Evolutionary conservation across 441 rosid species (phyloP).

Genomic region (Croton laevigatus): DNA sequence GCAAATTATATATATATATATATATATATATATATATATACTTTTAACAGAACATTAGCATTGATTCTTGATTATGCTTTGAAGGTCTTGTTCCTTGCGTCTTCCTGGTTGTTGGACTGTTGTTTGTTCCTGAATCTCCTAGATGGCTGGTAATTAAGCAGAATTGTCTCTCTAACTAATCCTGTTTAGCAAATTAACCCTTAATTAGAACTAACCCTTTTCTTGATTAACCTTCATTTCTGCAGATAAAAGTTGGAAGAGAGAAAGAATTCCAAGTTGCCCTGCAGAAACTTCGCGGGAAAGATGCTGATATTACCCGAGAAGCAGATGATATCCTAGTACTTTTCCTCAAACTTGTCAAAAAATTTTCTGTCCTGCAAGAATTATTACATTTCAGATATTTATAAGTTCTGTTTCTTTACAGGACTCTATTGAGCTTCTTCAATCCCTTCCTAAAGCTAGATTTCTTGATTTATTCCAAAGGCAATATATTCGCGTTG

Average conservation of each 20-base stretch:
- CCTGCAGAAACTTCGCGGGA: conserved; percentile 62
- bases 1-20: not conserved
- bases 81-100: conserved; percentile 75
- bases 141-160: conserved; percentile 76
- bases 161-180: not conserved
- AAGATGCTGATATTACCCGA: conserved; percentile 49
- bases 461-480: conserved; percentile 58
- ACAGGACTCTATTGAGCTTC: conserved; percentile 47
- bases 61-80: conserved; percentile 28
- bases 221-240: not conserved
- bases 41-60: not conserved
- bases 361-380: not conserved
- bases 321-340: conserved; percentile 82
- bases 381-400: not conserved
- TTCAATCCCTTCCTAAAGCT: conserved; percentile 64
- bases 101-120: conserved; percentile 61
- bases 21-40: no score
- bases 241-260: conserved; percentile 68
- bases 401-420: conserved; percentile 13
- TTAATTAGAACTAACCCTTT: not conserved
- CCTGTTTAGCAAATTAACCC: not conserved
- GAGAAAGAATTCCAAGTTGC: conserved; percentile 60
- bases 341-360: conserved; percentile 8
- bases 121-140: conserved; percentile 82
- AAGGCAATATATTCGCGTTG: conserved; percentile 54